Evolutionary conservation across 1,284 basidiomycete species (phyloP).

Genomic region (Naganishia sp.): DNA sequence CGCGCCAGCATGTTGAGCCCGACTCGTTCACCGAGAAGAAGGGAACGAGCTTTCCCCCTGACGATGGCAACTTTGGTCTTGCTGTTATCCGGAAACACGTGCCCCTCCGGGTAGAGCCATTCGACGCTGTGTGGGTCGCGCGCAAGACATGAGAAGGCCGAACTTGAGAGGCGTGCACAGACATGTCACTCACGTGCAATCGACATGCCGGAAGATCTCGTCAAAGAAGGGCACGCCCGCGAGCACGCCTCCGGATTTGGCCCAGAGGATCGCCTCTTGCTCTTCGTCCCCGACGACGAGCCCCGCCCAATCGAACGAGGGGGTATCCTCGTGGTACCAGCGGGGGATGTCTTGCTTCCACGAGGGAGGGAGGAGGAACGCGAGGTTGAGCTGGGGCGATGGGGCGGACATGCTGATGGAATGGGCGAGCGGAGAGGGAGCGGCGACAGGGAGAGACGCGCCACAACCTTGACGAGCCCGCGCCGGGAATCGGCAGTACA

Average conservation of each 20-base stretch:
- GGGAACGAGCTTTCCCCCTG: constrained; percentile 77
- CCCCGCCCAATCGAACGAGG: constrained; percentile 95
- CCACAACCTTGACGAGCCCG: too few relatives aligned
- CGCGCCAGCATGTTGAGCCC: constrained; percentile 91
- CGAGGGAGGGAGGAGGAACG: constrained; percentile 79
- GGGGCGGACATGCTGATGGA: constrained; percentile 9
- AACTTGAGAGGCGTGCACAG: not conserved
- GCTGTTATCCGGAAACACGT: constrained; percentile 65
- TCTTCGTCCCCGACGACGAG: constrained; percentile 91
- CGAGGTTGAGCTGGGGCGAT: constrained; percentile 41
- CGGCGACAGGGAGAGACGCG: not conserved
- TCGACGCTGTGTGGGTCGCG: constrained; percentile 65
- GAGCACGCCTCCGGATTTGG: constrained; percentile 74
- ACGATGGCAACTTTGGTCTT: constrained; percentile 88
- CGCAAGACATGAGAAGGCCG: not conserved
- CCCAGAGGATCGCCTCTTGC: constrained; percentile 83
- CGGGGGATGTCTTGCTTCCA: constrained; percentile 78
- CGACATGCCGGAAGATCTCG: constrained; percentile 86
- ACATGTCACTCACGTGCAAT: constrained; percentile 71
- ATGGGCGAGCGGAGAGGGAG: not conserved
- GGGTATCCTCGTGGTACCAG: constrained; percentile 93
- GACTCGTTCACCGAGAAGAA: constrained; percentile 92
- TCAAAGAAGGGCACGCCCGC: constrained; percentile 96
- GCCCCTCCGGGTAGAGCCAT: constrained; percentile 89
- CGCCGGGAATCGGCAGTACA: not conserved